Conservation (phyloP, 1,139 yeast genomes). For the Kluyveromyces sp. region DNA sequence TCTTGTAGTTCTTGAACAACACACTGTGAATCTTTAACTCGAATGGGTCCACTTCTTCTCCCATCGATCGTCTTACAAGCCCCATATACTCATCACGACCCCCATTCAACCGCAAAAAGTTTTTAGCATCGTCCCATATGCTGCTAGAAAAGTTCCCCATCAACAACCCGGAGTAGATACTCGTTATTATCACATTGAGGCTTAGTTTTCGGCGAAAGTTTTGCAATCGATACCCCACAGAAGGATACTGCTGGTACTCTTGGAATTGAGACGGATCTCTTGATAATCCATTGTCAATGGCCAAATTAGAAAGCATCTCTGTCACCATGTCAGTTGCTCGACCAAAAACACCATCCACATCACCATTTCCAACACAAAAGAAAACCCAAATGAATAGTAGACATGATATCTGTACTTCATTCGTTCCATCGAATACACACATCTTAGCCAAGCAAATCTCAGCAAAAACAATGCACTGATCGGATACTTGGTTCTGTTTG, state of each 20-base stretch:
- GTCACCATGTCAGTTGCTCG: constrained; percentile 24
- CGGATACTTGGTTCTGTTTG: background rate
- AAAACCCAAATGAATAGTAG: constrained; percentile 25
- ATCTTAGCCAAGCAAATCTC: constrained; percentile 6
- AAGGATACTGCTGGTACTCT: constrained; percentile 9
- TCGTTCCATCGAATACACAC: constrained; percentile 9
- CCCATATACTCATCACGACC: constrained; percentile 2
- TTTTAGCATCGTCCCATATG: constrained; percentile 1
- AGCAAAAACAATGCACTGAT: constrained; percentile 3
- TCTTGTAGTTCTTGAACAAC: constrained; percentile 1
- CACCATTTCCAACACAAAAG: constrained; percentile 25
- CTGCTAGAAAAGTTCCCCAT: constrained; percentile 2
- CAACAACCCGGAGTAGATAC: constrained; percentile 1
- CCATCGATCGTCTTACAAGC: background rate
- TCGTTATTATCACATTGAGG: background rate
- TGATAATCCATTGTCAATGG: constrained; percentile 24
- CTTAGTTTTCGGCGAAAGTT: constrained; percentile 20
- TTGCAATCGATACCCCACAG: constrained; percentile 15
- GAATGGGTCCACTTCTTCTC: background rate
- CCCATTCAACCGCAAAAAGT: constrained; percentile 1
- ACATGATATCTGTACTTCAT: constrained; percentile 24
- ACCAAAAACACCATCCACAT: constrained; percentile 25
- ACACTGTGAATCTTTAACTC: constrained; percentile 1
- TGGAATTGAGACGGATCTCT: constrained; percentile 25
- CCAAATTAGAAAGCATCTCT: constrained; percentile 19